Conservation (phyloP, 352 stramenopile species). For the Phytophthora brassicae region DNA sequence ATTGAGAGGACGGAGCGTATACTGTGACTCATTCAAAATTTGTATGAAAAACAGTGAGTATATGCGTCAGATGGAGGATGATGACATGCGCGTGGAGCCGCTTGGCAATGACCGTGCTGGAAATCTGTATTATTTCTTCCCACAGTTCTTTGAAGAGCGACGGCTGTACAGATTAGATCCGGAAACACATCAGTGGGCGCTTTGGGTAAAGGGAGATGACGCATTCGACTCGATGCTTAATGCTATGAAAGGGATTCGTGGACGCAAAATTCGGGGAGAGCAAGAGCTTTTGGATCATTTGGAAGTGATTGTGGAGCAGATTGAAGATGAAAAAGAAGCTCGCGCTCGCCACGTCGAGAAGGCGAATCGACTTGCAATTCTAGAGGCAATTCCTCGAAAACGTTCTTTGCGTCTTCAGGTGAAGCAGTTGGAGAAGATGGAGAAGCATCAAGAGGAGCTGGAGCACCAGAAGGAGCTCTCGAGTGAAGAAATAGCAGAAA, state of each 20-base stretch:
- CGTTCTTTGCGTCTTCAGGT: constrained; percentile 82
- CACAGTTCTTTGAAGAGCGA: constrained; percentile 85
- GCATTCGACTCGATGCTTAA: constrained; percentile 58
- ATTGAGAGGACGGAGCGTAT: not conserved
- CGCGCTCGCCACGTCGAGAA: constrained; percentile 68
- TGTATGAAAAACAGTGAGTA: constrained; percentile 54
- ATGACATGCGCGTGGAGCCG: constrained; percentile 77
- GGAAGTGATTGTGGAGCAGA: constrained; percentile 81
- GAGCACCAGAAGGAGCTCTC: constrained; percentile 58
- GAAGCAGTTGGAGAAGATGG: constrained; percentile 80
- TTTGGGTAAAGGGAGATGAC: constrained; percentile 80
- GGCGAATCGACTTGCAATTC: constrained; percentile 70
- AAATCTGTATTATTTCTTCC: constrained; percentile 84
- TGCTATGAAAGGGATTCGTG: constrained; percentile 58
- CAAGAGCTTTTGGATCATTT: constrained; percentile 77
- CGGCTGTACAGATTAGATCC: constrained; percentile 67
- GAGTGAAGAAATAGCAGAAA: constrained; percentile 62
- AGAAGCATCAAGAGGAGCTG: constrained; percentile 69
- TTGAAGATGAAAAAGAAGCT: constrained; percentile 58
- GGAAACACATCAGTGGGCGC: constrained; percentile 53
- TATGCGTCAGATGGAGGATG: constrained; percentile 86
- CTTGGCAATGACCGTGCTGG: constrained; percentile 72
- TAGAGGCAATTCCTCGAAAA: constrained; percentile 85
- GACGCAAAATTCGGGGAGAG: constrained; percentile 69
- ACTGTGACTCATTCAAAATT: not conserved